Evolutionary conservation across 2,329 filamentous ascomycete genomes (phyloP).

Genomic region (Colletotrichum sansevieriae): DNA sequence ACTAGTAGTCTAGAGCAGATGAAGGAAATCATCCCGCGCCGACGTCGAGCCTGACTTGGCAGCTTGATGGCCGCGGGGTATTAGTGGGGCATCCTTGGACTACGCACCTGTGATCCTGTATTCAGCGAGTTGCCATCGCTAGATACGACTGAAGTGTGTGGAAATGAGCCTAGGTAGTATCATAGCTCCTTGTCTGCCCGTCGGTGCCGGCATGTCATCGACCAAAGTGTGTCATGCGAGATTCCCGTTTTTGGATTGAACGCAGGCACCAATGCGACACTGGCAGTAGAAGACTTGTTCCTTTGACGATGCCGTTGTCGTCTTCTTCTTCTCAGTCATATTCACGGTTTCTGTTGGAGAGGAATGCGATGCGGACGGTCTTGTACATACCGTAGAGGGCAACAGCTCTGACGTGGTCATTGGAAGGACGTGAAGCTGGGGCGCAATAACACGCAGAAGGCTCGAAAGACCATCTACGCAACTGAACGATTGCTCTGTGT

Average conservation of each 20-base stretch:
- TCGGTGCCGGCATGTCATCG: not conserved
- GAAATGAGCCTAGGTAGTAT: no score
- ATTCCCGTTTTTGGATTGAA: not conserved
- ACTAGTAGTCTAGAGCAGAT: constrained; percentile 25
- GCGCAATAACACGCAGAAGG: no score
- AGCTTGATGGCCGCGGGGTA: constrained; percentile 36
- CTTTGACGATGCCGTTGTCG: no score
- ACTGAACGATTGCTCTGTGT: no score
- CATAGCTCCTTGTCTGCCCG: constrained; percentile 6
- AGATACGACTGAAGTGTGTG: not conserved
- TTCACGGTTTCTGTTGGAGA: no score
- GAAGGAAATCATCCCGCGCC: constrained; percentile 26
- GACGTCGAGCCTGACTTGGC: constrained; percentile 12
- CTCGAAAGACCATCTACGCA: no score
- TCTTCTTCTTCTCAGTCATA: no score
- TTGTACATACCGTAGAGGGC: no score
- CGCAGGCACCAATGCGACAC: not conserved
- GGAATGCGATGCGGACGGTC: no score
- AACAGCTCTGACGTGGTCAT: no score
- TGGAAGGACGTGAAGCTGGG: no score
- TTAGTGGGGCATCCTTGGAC: constrained; percentile 13
- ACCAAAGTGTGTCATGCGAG: not conserved
- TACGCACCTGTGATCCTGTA: not conserved
- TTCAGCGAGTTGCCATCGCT: constrained; percentile 1
- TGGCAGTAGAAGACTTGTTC: not conserved